Evolutionary conservation across 768 basidiomycete genomes (phyloP).

Genomic region (Chlorophyllum brunneum): DNA sequence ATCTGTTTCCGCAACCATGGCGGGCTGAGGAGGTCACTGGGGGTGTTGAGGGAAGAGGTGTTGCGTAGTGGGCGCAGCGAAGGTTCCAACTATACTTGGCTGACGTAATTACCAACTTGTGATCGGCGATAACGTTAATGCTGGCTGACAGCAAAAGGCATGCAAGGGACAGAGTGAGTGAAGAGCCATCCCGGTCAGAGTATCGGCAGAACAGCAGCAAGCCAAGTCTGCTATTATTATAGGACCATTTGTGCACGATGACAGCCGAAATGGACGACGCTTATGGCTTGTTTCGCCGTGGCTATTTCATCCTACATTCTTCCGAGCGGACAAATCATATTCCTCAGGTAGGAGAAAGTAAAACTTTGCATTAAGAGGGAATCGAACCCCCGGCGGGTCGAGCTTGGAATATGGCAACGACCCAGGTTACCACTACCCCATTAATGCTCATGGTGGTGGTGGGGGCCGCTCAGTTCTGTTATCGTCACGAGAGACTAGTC

Average conservation of each 20-base stretch:
- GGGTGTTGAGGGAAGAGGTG: not conserved
- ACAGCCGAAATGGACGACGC: no score
- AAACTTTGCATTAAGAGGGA: slow-evolving; percentile 80
- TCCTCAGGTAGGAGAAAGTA: no score
- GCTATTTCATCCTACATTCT: no score
- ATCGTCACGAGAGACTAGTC: no score
- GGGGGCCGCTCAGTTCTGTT: no score
- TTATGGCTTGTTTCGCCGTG: no score
- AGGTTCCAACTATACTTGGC: not conserved
- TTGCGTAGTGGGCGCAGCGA: not conserved
- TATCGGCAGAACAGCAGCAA: no score
- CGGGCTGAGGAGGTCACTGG: not conserved
- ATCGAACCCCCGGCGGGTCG: slow-evolving; percentile 89
- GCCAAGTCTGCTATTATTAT: no score
- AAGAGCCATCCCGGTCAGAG: no score
- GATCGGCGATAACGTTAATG: not conserved
- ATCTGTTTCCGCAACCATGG: not conserved
- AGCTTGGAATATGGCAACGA: slow-evolving; percentile 25
- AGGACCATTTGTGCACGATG: no score
- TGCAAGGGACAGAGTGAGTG: no score
- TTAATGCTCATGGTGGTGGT: slow-evolving; percentile 8
- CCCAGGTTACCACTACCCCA: slow-evolving; percentile 23
- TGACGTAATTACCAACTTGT: slow-evolving; percentile 6
- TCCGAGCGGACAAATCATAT: no score
- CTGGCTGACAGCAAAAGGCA: not conserved